Evolutionary conservation across 1,139 yeast species (phyloP).

Genomic region (Barnettozyma hawaiiensis): DNA sequence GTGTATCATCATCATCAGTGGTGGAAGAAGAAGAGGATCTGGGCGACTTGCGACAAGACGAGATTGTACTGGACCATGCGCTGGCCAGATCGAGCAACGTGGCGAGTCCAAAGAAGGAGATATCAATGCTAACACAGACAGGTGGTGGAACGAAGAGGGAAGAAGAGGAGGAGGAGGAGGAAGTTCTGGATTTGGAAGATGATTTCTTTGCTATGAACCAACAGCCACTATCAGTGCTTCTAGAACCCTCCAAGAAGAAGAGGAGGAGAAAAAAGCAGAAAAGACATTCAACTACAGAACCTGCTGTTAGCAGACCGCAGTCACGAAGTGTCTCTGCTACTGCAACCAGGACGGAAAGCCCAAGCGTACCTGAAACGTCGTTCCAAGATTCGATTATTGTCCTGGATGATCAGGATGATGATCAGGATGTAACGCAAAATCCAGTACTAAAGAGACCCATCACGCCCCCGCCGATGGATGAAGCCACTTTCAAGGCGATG

Average conservation of each 20-base stretch:
- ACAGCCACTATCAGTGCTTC: conserved; percentile 3
- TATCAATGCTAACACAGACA: background rate
- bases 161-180: background rate
- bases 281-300: background rate
- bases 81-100: conserved; percentile 24
- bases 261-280: conserved; percentile 18
- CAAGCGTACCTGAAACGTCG: background rate
- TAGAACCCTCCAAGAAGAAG: conserved; percentile 8
- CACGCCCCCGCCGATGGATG: conserved; percentile 20
- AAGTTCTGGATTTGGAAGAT: conserved; percentile 15
- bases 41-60: conserved; percentile 17
- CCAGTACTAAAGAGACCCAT: conserved; percentile 7
- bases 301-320: background rate
- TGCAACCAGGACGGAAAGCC: background rate
- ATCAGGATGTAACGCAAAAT: background rate
- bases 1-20: background rate
- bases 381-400: conserved; percentile 2
- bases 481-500: conserved; percentile 9
- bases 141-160: background rate
- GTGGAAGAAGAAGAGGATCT: background rate
- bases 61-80: conserved; percentile 21
- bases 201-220: conserved; percentile 24
- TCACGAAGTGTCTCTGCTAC: too few relatives aligned
- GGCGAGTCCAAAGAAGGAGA: conserved; percentile 14
- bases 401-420: conserved; percentile 7